Evolutionary conservation across 2,329 filamentous ascomycete species (phyloP), one percentile per base, ranked within the genome.

Genomic region (Pseudogymnoascus sp.): DNA sequence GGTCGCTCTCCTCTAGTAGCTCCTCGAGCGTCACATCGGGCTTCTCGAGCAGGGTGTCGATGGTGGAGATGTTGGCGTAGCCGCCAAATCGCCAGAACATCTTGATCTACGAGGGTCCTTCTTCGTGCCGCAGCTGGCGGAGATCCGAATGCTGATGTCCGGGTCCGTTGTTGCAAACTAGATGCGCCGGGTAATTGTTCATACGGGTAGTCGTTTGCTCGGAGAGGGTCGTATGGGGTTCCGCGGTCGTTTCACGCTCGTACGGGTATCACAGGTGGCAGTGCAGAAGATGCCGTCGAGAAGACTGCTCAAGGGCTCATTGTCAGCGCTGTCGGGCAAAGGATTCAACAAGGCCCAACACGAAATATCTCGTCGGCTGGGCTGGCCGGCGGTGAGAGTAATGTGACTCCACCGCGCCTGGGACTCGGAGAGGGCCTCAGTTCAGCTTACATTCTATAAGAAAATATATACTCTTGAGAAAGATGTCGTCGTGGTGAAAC

Each of bases 51-150:
- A 99, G 90, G 70, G 88, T 92, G 78, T 97, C 95, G 78, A 99
- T 91, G 74, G 93, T 89, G 72, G 93, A 97, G 78, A 96, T 89
- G 83, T 91, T 96, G 82, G 93, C 91, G 83, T 97, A 97, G 74
- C 92, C 92, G 83, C 95, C 93, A 83, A 97, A 99, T 79, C 93
- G 89, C 95, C 95, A 99, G 79, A 99, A 99, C 95, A 99, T 99
- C 81, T 78, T 93, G 87, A 63, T 63, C 69, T 72, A 72, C 67
- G 68, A 70, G 60, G 70, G 63, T 61, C 69, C 66, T 64, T 68
- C 72, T 67, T 70, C 67, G 67, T 70, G 70, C 69, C 71, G 68
- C 69, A 67, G 61, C 60, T 62, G 36, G 35, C 61, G 65, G 26
- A 68, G 69, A 53, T 65, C 68, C 59, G 66, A 67, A 70, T 67